phyloP scores from a whole-genome alignment of 1,139 yeast species.

The Petasospora fabianii region DNA sequence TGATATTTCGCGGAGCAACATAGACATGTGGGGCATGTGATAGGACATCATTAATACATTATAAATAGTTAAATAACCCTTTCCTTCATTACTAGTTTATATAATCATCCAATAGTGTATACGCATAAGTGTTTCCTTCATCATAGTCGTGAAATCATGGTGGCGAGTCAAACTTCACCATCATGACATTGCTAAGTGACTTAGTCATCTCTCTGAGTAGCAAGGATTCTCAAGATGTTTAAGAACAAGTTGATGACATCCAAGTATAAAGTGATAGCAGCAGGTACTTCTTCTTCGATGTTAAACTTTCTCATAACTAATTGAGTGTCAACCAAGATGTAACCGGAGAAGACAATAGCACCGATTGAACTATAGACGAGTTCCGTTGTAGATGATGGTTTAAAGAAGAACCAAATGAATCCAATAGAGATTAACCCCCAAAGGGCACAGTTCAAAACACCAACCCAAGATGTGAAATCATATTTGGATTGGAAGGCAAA shows the following conservation, averaged over 20 bases:
- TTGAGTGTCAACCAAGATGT: conserved; percentile 80
- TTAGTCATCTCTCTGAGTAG: conserved; percentile 43
- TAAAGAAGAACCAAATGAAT: conserved; percentile 64
- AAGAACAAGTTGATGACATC: conserved; percentile 80
- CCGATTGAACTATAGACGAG: conserved; percentile 69
- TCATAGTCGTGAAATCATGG: no score
- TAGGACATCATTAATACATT: no score
- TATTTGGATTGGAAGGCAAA: conserved; percentile 83
- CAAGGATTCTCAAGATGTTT: conserved; percentile 66
- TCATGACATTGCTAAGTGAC: not conserved
- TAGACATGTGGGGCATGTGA: no score
- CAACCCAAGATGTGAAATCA: conserved; percentile 73
- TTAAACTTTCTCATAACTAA: conserved; percentile 72
- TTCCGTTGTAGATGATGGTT: conserved; percentile 52
- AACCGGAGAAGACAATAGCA: conserved; percentile 68
- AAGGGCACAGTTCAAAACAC: conserved; percentile 55
- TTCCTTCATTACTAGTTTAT: not conserved
- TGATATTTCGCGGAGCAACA: conserved; percentile 2
- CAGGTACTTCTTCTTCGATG: conserved; percentile 82
- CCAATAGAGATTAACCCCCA: conserved; percentile 76
- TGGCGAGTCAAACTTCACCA: not conserved
- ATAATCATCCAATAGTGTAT: no score
- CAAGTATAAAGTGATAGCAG: conserved; percentile 72
- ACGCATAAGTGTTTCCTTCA: no score
- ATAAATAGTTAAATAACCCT: not conserved